Evolutionary conservation across 257 asterid genomes (phyloP), one percentile per base, ranked within the genome.

Genomic region (Anisodus tanguticus): DNA sequence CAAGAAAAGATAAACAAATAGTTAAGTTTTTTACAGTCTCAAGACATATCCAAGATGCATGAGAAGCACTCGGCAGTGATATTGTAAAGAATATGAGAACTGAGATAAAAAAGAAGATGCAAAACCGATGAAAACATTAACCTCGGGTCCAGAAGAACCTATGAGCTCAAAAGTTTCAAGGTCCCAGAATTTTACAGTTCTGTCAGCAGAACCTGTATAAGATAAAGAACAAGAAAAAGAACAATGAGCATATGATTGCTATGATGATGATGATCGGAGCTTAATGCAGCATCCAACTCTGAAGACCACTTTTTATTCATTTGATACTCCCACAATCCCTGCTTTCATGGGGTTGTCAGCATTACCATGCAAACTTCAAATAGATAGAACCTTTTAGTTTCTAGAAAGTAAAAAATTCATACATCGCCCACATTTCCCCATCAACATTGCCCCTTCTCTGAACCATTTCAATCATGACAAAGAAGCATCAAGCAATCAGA

Each of bases 141-240:
- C 99, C 99, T 94, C 99, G 3, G 99, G 97, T 72, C 97, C 99
- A 82, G 98, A 87, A 79, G 98, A 96, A 84, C 98, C 98, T 79
- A 96, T 94, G 60, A 92, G 97, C 88, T 96, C 99, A 92, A 96
- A 96, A 82, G 99, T 96, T 92, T 96, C 99, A 85, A 96, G 98
- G 88, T 96, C 99, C 99, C 99, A 96, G 87, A 96, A 94, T 87
- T 94, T 96, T 82, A 96, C 99, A 64, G 99, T 94, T 91, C 87
- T 90, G 90, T 96, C 99, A 80, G 97, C 95, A 82, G 99, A 96
- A 80, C 99, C 99, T 96, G 97, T 86, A 80, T 87, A 87, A 85
- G 71, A 31, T 4, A 82, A 78, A 22, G 82, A 53, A 26, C 64
- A 31, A 77, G 82, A 53, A 77, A 77, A 9, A 35, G 26, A 53